Evolutionary conservation across 371 early-diverging fungal genomes (phyloP), one percentile per base, ranked within the genome.

Genomic region (Circinella umbellata): DNA sequence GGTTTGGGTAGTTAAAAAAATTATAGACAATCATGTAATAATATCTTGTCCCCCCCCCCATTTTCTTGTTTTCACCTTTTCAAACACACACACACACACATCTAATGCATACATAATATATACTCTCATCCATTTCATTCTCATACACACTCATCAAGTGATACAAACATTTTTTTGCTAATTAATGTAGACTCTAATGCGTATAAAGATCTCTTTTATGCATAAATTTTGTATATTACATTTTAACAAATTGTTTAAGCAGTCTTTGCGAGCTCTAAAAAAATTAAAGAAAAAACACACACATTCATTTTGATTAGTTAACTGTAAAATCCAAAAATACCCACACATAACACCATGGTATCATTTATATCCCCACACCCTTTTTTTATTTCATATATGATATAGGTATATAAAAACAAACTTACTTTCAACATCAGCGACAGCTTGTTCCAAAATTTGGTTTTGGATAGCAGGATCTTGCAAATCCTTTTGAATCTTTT

Each of bases 401-500:
- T 49, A 14, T 13, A 17, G 5, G 15, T 5, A 17, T 13, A 51
- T 1, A 14, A 15, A 39, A 39, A n/a, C 37, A 36, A 5, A 79
- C 76, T 80, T 81, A 83, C 86, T 79, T 69, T 86, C 80, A 53
- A 86, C 73, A 64, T 89, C 88, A 63, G 79, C 54, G 67, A 89
- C 69, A 68, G 84, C 83, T 75, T 89, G 86, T 61, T 83, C 80
- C 72, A 89, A 79, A 61, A 89, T 86, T 66, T 83, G 73, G 74
- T 86, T 79, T 78, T 89, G 89, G 73, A 87, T 76, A 83, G 92
- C 91, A 76, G 95, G 93, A 81, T 92, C 94, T 73, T 86, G 72
- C 53, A 98, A 88, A 73, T 92, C 88, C 76, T 84, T 86, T 77
- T 92, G 89, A 79, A 97, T 89, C 81, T 89, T 91, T 77, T 88